A percentile compares a stretch with the other conserved stretches of the same genome.
These are phyloP conservation scores for Chenopodium album DNA, from an alignment of 148 eudicot genomes.

Conservation along the genomic window DNA sequence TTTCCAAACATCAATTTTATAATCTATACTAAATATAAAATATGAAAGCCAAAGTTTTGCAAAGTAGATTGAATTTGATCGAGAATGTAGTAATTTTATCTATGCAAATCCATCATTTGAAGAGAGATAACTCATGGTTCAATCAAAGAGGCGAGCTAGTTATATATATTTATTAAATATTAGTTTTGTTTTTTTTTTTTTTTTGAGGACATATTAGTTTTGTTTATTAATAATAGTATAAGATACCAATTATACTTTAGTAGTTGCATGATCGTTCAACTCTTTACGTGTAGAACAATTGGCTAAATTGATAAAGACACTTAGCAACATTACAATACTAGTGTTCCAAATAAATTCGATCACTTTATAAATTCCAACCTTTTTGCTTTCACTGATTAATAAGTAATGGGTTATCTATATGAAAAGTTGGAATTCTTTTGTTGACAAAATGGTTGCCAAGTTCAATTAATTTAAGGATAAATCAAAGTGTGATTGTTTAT, in stretches of 20 bases:
- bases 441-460: constrained; percentile 9
- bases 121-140: constrained; percentile 2
- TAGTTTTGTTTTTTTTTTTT: too few relatives aligned
- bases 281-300: constrained; percentile 10
- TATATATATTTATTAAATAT: background rate
- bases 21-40: too few relatives aligned
- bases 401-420: constrained; percentile 6
- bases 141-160: constrained; percentile 3
- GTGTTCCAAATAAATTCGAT: background rate
- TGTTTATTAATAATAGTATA: too few relatives aligned
- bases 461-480: background rate
- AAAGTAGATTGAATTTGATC: too few relatives aligned
- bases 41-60: too few relatives aligned
- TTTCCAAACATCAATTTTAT: too few relatives aligned
- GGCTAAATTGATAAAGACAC: constrained; percentile 13
- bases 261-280: constrained; percentile 1
- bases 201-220: too few relatives aligned
- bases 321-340: background rate
- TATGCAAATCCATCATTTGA: background rate
- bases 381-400: background rate
- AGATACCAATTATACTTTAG: background rate
- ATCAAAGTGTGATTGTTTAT: background rate
- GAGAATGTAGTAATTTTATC: background rate
- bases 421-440: constrained; percentile 21
- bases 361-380: background rate